Percentiles rank a stretch among this genome's conserved stretches.
These are phyloP conservation scores for Phaeolepiota aurea DNA, from an alignment of 768 basidiomycete genomes.

Conservation along the genomic window DNA sequence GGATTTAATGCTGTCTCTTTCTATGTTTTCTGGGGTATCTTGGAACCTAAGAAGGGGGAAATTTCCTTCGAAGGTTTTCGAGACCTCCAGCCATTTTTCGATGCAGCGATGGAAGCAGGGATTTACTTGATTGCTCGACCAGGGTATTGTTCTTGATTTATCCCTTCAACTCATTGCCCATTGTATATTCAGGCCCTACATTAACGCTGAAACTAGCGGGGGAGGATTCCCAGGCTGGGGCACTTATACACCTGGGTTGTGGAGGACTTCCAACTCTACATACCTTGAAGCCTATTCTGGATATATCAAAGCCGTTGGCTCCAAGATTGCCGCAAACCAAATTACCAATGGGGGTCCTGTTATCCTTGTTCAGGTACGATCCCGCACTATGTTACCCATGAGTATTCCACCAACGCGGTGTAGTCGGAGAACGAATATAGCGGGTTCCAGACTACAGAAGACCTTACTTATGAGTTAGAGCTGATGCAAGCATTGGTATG, in stretches of 20 bases:
- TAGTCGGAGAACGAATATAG: slow-evolving; percentile 51
- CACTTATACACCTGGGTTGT: slow-evolving; percentile 37
- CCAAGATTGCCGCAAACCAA: slow-evolving; percentile 40
- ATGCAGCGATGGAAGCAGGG: slow-evolving; percentile 44
- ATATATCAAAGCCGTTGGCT: slow-evolving; percentile 39
- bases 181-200: slow-evolving; percentile 25
- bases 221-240: slow-evolving; percentile 54
- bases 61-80: slow-evolving; percentile 47
- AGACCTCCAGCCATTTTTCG: slow-evolving; percentile 45
- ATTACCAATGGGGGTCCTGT: slow-evolving; percentile 54
- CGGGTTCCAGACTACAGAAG: slow-evolving; percentile 29
- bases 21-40: slow-evolving; percentile 36
- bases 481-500: slow-evolving; percentile 25
- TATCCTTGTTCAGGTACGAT: slow-evolving; percentile 28
- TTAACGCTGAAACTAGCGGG: slow-evolving; percentile 42
- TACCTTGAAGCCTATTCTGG: slow-evolving; percentile 39
- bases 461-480: slow-evolving; percentile 27
- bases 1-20: slow-evolving; percentile 37
- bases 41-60: slow-evolving; percentile 37
- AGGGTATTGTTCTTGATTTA: slow-evolving; percentile 21
- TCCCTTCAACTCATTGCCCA: neutral
- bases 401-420: slow-evolving; percentile 2
- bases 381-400: neutral
- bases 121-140: slow-evolving; percentile 49
- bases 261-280: slow-evolving; percentile 31